Conservation (phyloP, 495 filamentous ascomycete species). For the Massariosphaeria phaeospora region DNA sequence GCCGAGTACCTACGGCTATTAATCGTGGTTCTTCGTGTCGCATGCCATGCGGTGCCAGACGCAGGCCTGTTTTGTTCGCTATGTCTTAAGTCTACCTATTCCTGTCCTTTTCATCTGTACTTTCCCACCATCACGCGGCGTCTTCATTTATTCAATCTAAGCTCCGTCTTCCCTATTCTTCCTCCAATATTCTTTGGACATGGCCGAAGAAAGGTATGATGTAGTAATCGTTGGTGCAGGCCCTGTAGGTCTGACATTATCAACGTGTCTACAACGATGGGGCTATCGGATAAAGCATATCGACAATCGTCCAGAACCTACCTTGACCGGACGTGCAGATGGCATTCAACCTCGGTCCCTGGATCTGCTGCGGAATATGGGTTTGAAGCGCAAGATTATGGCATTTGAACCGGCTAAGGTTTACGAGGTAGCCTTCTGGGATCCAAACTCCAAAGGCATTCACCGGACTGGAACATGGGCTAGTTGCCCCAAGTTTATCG, state of each 20-base stretch:
- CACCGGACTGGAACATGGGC: conserved; percentile 58
- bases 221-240: conserved; percentile 85
- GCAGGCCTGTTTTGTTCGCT: background rate
- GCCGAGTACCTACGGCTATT: conserved; percentile 7
- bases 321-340: conserved; percentile 66
- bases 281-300: conserved; percentile 66
- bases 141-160: background rate
- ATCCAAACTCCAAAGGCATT: conserved; percentile 53
- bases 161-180: background rate
- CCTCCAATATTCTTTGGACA: background rate
- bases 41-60: background rate
- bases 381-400: conserved; percentile 60
- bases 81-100: conserved; percentile 10
- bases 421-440: conserved; percentile 65
- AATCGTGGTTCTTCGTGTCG: conserved; percentile 10
- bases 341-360: conserved; percentile 69
- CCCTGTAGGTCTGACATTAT: conserved; percentile 80
- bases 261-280: conserved; percentile 70
- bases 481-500: conserved; percentile 60
- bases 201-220: conserved; percentile 51
- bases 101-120: background rate
- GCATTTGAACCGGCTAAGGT: conserved; percentile 60
- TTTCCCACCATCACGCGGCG: background rate
- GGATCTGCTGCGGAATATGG: conserved; percentile 63
- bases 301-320: conserved; percentile 60